Conservation (phyloP, 179 eudicot species). For the Spinacia oleracea region DNA sequence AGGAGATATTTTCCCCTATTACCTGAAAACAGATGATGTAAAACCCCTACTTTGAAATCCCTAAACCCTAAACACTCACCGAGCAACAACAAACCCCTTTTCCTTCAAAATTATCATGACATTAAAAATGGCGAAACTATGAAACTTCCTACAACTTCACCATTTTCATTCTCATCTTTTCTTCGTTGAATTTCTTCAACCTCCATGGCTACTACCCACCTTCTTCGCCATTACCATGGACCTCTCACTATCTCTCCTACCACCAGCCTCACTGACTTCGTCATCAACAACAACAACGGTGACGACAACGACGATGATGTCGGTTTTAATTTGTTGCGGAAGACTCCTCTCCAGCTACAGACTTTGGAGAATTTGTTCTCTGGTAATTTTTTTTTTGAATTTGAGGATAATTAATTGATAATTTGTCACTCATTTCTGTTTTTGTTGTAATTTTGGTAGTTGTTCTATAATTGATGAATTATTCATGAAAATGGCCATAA, state of each 20-base stretch:
- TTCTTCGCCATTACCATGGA: slow-evolving; percentile 5
- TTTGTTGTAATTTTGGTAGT: background rate
- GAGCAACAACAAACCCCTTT: slow-evolving; percentile 18
- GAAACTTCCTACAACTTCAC: background rate
- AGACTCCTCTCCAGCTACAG: slow-evolving; percentile 42
- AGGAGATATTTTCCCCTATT: background rate
- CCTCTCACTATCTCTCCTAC: slow-evolving; percentile 10
- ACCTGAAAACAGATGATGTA: slow-evolving; percentile 13
- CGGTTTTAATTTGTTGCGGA: slow-evolving; percentile 27
- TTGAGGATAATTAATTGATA: background rate
- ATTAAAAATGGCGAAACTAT: slow-evolving; percentile 7
- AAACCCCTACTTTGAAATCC: slow-evolving; percentile 18
- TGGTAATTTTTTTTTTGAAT: slow-evolving; percentile 23
- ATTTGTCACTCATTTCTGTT: slow-evolving; percentile 1
- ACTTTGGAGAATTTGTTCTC: slow-evolving; percentile 36
- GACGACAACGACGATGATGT: background rate
- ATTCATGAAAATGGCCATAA: background rate
- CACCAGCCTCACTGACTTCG: slow-evolving; percentile 10
- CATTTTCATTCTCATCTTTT: background rate
- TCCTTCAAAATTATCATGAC: background rate
- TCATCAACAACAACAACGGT: background rate
- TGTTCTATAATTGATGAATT: background rate
- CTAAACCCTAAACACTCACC: slow-evolving; percentile 28
- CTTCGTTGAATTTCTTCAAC: background rate
- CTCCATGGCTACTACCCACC: slow-evolving; percentile 24